Evolutionary conservation across 768 basidiomycete genomes (phyloP), one percentile per base, ranked within the genome.

Genomic region (Lanmaoa pseudosensibilis): DNA sequence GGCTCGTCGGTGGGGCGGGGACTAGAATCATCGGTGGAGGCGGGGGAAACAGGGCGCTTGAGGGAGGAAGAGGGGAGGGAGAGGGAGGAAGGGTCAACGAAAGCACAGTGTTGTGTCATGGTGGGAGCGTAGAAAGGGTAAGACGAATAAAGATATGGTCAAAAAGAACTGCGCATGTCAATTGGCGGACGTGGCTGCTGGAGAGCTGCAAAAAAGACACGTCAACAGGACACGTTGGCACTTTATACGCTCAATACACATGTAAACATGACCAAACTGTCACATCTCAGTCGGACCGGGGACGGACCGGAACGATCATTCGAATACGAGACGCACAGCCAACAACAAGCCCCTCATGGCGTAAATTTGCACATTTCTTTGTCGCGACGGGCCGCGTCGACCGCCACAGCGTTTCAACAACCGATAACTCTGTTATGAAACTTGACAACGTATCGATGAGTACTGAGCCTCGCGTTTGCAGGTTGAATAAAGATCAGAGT

Each of bases 51-150:
- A 13, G 67, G 61, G 30, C 69, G 63, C 49, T 67, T 66, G 60
- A 67, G 54, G 50, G 66, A 68, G 1, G 72, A 64, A 23, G 74
- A 73, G 3, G 75, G 75, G 38, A 76, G 68, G 39, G 75, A 77
- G 43, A 77, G 72, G 44, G 70, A 68, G 12, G 75, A 68, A 12
- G 76, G 75, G 63, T 76, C 68, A 59, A 76, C 74, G 37, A 72
- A 75, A 50, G 57, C 61, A 27, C 52, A 68, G 7, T 62, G 69
- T 37, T 62, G 62, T 19, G 68, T 39, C 69, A 71, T 72, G 50
- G 44, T 54, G 50, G 16, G 32, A n/a, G 5, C 12, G 19, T 19
- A 21, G 46, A 36, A 52, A 46, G 27, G 23, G 33, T 25, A 56
- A 46, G 36, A 4, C 15, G 12, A 67, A 65, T 67, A 69, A 71